Conservation (phyloP, 306 rosid species). For the Cucumis cinereus region DNA sequence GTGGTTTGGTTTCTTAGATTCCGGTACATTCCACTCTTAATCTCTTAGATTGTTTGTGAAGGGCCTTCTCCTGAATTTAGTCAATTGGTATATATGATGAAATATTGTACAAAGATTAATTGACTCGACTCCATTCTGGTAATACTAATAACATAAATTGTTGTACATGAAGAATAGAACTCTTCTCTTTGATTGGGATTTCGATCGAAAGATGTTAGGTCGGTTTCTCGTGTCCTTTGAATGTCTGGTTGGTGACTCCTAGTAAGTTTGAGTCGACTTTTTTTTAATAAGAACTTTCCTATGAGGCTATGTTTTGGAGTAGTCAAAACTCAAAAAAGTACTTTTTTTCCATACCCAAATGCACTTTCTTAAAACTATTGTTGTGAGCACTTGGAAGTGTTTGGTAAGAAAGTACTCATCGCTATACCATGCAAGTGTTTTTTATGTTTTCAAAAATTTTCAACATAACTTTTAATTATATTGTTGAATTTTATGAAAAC, state of each 20-base stretch:
- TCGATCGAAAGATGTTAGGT: too few species aligned
- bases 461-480: too few species aligned
- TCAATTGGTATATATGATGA: not conserved
- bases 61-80: not conserved
- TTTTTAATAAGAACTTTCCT: not conserved
- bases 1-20: not conserved
- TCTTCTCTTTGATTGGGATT: too few species aligned
- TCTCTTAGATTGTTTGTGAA: not conserved
- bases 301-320: not conserved
- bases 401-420: not conserved
- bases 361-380: not conserved
- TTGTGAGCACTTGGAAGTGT: not conserved
- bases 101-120: slow-evolving; percentile 4
- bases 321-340: not conserved
- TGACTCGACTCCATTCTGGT: not conserved
- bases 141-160: not conserved
- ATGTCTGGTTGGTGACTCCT: not conserved
- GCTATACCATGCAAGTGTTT: not conserved
- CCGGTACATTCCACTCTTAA: not conserved
- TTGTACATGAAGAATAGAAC: not conserved
- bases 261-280: not conserved
- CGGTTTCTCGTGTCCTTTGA: too few species aligned
- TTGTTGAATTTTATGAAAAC: too few species aligned
- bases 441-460: too few species aligned
- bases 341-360: too few species aligned